Base-by-base conservation (phyloP, 163 green algal genomes). In the Prototheca wickerhamii region DNA sequence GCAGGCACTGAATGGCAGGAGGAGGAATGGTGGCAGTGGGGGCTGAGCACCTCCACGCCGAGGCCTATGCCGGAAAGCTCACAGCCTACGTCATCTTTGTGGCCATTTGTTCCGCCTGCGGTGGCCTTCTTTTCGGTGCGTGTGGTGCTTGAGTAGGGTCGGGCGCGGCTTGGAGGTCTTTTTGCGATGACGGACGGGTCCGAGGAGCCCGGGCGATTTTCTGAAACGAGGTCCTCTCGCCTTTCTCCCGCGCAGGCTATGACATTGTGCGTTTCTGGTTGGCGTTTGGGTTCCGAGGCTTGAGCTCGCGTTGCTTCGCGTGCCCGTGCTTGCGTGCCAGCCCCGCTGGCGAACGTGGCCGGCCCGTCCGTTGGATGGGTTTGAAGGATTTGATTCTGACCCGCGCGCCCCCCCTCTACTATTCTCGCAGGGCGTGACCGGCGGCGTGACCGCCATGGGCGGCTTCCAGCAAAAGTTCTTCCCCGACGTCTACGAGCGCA, bases 381-480 rank as follows among this genome's bases (percentile, higher is more conserved):
- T n/a, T n/a, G n/a, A n/a, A n/a, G n/a, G n/a, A n/a, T n/a, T n/a
- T n/a, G n/a, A n/a, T n/a, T n/a, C n/a, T n/a, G n/a, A n/a, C n/a
- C n/a, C n/a, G n/a, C n/a, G n/a, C n/a, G n/a, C n/a, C n/a, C n/a
- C n/a, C n/a, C n/a, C n/a, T n/a, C 61, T 85, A 25, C 52, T n/a
- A n/a, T 40, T 7, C 8, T 40, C 29, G 23, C 55, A 61, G 1
- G 64, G 64, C 12, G 64, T 71, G 18, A 59, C 64, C 28, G 79
- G 70, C 28, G 81, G 82, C 35, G 78, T 92, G 31, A 74, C 63
- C 8, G 71, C 76, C 30, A 89, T 89, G 78, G 72, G 78, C 4
- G 78, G 73, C 28, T 92, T 92, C 69, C 68, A 71, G 50, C 2
- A 75, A 15, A 69, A 64, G 33, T 80, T 82, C 29, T 84, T 80